phyloP scores from a whole-genome alignment of 2,329 filamentous ascomycete genomes.

The Pseudofabraea citricarpa region DNA sequence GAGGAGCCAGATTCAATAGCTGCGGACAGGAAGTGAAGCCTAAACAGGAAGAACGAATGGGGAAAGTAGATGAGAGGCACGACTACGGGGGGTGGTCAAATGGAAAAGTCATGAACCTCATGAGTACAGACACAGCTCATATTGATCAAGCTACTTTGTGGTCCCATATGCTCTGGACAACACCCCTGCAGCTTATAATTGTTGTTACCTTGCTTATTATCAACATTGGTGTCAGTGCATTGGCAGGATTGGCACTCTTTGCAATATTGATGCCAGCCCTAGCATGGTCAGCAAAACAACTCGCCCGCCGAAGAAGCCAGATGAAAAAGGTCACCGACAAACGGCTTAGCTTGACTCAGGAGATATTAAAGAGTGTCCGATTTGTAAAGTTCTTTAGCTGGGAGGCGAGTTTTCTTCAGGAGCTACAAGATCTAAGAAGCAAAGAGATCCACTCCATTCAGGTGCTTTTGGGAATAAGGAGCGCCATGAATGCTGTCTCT shows the following conservation, averaged over 20 bases:
- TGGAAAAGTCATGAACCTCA: constrained; percentile 60
- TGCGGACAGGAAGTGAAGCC: not conserved
- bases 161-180: constrained; percentile 62
- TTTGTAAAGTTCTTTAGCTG: constrained; percentile 66
- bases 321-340: constrained; percentile 66
- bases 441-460: constrained; percentile 66
- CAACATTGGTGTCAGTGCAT: constrained; percentile 59
- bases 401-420: constrained; percentile 57
- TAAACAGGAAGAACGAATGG: constrained; percentile 24
- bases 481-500: constrained; percentile 56
- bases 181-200: constrained; percentile 53
- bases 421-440: constrained; percentile 50
- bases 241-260: constrained; percentile 58
- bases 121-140: constrained; percentile 63
- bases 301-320: constrained; percentile 48
- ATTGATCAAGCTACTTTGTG: constrained; percentile 59
- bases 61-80: constrained; percentile 42
- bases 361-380: constrained; percentile 57
- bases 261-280: constrained; percentile 52
- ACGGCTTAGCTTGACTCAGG: constrained; percentile 58
- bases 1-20: not conserved
- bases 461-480: constrained; percentile 63
- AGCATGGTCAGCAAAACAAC: constrained; percentile 46
- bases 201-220: constrained; percentile 54
- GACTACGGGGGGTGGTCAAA: constrained; percentile 54